A percentile compares a stretch with the other conserved stretches of the same genome.
Conservation (phyloP, 2,329 filamentous ascomycete species). For the Eurotiales sp. region DNA sequence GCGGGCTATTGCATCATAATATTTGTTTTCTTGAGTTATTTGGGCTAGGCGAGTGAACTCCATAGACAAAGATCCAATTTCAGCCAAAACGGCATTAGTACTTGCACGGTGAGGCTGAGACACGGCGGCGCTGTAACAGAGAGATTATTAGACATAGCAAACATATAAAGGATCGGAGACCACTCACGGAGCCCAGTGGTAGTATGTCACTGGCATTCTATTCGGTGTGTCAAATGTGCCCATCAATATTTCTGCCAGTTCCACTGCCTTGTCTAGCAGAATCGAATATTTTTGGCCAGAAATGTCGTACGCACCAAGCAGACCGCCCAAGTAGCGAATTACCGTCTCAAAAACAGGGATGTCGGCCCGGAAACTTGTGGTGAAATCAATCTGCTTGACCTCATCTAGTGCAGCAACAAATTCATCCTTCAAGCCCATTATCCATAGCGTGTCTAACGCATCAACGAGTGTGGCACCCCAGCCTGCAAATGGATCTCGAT, state of each 20-base stretch:
- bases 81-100: conserved; percentile 56
- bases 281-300: conserved; percentile 66
- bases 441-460: conserved; percentile 78
- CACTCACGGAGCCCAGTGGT: conserved; percentile 66
- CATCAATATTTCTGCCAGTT: conserved; percentile 76
- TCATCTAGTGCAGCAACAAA: conserved; percentile 73
- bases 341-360: conserved; percentile 93
- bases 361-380: conserved; percentile 59
- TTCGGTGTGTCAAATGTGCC: conserved; percentile 89
- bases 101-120: conserved; percentile 62
- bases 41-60: conserved; percentile 89
- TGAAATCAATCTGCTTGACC: conserved; percentile 77
- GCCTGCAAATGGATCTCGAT: conserved; percentile 79
- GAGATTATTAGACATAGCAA: conserved; percentile 13
- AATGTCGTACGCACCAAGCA: conserved; percentile 82
- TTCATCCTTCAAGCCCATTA: conserved; percentile 73
- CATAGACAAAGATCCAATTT: conserved; percentile 74
- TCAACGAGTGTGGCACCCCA: conserved; percentile 90
- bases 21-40: conserved; percentile 73
- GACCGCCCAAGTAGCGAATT: conserved; percentile 84
- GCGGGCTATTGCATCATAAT: conserved; percentile 84
- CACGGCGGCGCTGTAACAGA: conserved; percentile 44
- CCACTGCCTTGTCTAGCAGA: conserved; percentile 71
- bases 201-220: conserved; percentile 81
- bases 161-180: not conserved